Conservation (phyloP, 352 stramenopile genomes). For the Blastocystis sp. region DNA sequence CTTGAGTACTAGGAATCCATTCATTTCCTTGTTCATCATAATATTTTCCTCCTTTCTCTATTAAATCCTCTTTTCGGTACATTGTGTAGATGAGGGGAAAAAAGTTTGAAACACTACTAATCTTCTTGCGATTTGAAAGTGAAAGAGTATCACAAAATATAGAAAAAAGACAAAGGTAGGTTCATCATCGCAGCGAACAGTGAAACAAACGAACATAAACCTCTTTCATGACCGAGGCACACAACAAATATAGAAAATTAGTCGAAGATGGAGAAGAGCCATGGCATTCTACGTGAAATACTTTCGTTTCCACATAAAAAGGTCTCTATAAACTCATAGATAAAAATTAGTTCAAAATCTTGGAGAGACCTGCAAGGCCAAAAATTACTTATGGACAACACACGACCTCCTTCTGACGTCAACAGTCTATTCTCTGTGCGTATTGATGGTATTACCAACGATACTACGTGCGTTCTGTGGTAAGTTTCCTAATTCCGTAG, state of each 20-base stretch:
- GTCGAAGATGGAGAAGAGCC: too few species aligned
- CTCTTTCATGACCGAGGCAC: neutral
- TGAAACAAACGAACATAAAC: neutral
- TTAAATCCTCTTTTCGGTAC: neutral
- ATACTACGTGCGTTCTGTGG: neutral
- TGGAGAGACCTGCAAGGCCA: neutral
- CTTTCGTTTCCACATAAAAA: neutral
- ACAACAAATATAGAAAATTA: too few species aligned
- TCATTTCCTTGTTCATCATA: conserved; percentile 44
- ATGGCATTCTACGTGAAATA: too few species aligned
- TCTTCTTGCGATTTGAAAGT: too few species aligned
- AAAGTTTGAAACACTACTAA: neutral
- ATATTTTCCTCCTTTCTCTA: neutral
- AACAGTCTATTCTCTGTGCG: conserved; percentile 39
- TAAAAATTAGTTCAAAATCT: neutral
- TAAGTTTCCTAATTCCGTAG: neutral
- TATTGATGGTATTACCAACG: conserved; percentile 20
- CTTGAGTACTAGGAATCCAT: conserved; percentile 19
- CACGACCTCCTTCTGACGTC: neutral
- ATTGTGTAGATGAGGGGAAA: neutral
- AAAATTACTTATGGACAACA: conserved; percentile 37
- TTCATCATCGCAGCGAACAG: neutral
- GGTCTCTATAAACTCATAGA: neutral
- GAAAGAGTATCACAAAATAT: too few species aligned
- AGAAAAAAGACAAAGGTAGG: too few species aligned